Evolutionary conservation across 2,329 filamentous ascomycete species (phyloP), one percentile per base, ranked within the genome.

Genomic region (Phialocephala sp.): DNA sequence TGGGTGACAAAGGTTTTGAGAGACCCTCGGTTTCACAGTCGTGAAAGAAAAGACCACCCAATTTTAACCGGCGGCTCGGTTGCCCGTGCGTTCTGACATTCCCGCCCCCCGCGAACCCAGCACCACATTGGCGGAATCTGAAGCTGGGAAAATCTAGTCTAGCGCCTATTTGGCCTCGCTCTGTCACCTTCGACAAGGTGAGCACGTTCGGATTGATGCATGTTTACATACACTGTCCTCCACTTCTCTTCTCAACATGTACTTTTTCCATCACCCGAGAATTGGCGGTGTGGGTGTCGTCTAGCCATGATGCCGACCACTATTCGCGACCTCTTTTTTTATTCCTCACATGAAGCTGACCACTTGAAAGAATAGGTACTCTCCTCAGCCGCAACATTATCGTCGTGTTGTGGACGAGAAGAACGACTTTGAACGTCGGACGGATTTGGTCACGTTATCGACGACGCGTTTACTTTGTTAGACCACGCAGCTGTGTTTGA

Each of bases 41-140:
- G 55, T 63, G 50, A 35, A 62, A 65, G 58, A 61, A 66, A 66
- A 59, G 45, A 63, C 41, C 60, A 63, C 27, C 52, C 58, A 68
- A 65, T 59, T 66, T 72, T 72, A 69, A 66, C 65, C 69, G 68
- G 67, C 67, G 58, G 68, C 65, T 72, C 62, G 65, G 67, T 50
- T 67, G 66, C 65, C 72, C 71, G 73, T 76, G 72, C 73, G 66
- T 59, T 65, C 59, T 71, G 65, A 66, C 64, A 72, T 70, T 69
- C 64, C 69, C 68, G 63, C 65, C 39, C 60, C 68, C 69, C 68
- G 59, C 65, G 58, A 67, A 69, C 67, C 72, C 72, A 65, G 67
- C 61, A 71, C 60, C 72, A 67, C 64, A 72, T 72, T 74, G 69
- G 72, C 70, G 72, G 69, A 69, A 71, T 63, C 55, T 64, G 57